Evolutionary conservation across 331 rosid species (phyloP).

Genomic region (Cydonia oblonga): DNA sequence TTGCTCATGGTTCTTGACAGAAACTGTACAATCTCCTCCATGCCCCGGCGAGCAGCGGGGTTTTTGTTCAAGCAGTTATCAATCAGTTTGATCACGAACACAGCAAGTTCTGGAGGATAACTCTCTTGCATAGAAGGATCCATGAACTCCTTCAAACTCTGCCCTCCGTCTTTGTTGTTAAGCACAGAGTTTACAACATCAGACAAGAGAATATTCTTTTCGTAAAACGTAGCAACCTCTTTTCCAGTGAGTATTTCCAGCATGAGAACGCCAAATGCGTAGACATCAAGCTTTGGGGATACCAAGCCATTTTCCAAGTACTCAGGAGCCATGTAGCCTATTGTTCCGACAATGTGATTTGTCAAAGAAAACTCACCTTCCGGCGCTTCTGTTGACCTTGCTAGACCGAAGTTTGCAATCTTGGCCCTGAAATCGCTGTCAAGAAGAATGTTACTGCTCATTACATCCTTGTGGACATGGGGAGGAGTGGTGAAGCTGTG

Average conservation of each 20-base stretch:
- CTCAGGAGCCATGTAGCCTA: slow-evolving; percentile 91
- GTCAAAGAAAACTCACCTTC: slow-evolving; percentile 55
- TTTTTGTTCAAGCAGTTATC: slow-evolving; percentile 49
- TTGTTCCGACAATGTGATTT: slow-evolving; percentile 68
- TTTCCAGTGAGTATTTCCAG: slow-evolving; percentile 67
- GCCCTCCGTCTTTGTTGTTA: slow-evolving; percentile 20
- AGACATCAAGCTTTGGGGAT: slow-evolving; percentile 74
- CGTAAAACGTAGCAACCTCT: slow-evolving; percentile 38
- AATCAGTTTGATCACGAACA: slow-evolving; percentile 28
- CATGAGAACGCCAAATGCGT: slow-evolving; percentile 62
- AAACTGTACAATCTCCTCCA: slow-evolving; percentile 53
- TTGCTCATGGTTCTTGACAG: slow-evolving; percentile 45
- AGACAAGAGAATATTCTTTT: slow-evolving; percentile 16
- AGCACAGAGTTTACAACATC: slow-evolving; percentile 21
- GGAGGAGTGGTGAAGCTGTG: slow-evolving; percentile 67
- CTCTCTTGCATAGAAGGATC: slow-evolving; percentile 39
- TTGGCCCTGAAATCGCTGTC: slow-evolving; percentile 54
- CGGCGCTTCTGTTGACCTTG: slow-evolving; percentile 40
- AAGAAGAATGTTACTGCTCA: slow-evolving; percentile 54
- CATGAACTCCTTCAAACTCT: slow-evolving; percentile 41
- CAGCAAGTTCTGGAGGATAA: slow-evolving; percentile 52
- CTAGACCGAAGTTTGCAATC: slow-evolving; percentile 47
- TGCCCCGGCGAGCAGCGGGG: slow-evolving; percentile 46
- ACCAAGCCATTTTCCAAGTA: slow-evolving; percentile 76
- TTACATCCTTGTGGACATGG: slow-evolving; percentile 72